Conservation (phyloP, 495 filamentous ascomycete species). For the Xylaria grammica region DNA sequence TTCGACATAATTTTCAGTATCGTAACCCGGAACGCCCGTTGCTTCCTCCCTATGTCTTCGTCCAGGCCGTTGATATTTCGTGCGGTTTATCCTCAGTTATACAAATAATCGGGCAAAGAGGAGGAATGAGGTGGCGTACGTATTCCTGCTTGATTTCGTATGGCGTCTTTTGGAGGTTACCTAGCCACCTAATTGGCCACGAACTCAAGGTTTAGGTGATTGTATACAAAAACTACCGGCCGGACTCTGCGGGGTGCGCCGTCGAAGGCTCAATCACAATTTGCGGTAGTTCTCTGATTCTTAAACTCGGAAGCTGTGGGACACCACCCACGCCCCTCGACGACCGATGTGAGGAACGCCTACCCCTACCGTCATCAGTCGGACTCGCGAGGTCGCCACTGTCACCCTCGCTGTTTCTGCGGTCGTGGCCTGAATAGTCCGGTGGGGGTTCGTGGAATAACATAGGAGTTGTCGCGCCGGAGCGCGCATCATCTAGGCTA, state of each 20-base stretch:
- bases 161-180: background rate
- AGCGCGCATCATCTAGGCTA: constrained; percentile 50
- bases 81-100: background rate
- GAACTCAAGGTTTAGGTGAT: background rate
- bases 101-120: constrained; percentile 1
- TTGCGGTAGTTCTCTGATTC: constrained; percentile 49
- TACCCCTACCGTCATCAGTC: constrained; percentile 6
- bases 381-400: constrained; percentile 31
- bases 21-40: constrained; percentile 11
- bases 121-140: background rate
- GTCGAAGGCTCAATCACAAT: constrained; percentile 60
- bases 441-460: constrained; percentile 55
- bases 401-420: constrained; percentile 36
- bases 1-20: background rate
- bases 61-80: background rate
- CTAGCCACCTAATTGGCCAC: background rate
- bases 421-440: constrained; percentile 49
- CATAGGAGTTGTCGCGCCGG: constrained; percentile 39
- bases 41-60: background rate
- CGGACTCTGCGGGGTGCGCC: constrained; percentile 35
- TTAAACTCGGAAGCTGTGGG: constrained; percentile 51
- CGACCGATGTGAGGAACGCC: constrained; percentile 23
- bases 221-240: constrained; percentile 3
- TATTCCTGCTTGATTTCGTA: background rate
- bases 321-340: constrained; percentile 42